These are phyloP conservation scores for Dioszegia aurantiaca DNA, from an alignment of 768 basidiomycete genomes.

Conservation along the genomic window DNA sequence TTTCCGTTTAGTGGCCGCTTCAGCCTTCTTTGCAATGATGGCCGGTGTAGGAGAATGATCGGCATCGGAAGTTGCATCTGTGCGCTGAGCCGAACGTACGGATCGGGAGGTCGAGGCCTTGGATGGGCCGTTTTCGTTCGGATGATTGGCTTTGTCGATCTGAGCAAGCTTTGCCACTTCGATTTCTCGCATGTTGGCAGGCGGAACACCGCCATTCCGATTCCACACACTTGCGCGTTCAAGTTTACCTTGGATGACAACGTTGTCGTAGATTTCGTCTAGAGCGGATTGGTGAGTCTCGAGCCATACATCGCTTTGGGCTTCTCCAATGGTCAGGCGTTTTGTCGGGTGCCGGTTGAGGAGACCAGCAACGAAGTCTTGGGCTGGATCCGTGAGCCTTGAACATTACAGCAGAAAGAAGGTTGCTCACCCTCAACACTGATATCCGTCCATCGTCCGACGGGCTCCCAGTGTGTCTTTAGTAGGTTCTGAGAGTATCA, in stretches of 20 bases:
- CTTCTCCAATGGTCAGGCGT: background rate
- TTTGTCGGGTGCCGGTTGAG: background rate
- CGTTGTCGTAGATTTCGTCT: conserved; percentile 5
- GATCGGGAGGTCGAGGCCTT: no score
- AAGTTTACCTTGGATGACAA: conserved; percentile 12
- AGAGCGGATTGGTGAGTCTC: background rate
- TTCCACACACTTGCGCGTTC: conserved; percentile 6
- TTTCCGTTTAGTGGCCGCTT: no score
- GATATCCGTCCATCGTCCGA: background rate
- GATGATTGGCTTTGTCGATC: no score
- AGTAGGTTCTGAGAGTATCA: conserved; percentile 1
- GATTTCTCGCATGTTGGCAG: background rate
- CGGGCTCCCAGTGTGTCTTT: background rate
- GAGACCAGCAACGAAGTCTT: background rate
- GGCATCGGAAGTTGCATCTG: no score
- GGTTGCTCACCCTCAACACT: conserved; percentile 1
- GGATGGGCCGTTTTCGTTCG: no score
- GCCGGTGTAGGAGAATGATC: no score
- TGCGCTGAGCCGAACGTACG: no score
- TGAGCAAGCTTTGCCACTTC: no score
- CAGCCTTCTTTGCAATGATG: no score
- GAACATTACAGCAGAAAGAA: background rate
- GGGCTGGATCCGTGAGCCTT: background rate
- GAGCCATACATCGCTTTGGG: background rate
- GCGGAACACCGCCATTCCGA: conserved; percentile 1